A percentile compares a stretch with the other conserved stretches of the same genome.
Conservation (phyloP, 2,329 filamentous ascomycete genomes). For the Hypoxylon sp. region DNA sequence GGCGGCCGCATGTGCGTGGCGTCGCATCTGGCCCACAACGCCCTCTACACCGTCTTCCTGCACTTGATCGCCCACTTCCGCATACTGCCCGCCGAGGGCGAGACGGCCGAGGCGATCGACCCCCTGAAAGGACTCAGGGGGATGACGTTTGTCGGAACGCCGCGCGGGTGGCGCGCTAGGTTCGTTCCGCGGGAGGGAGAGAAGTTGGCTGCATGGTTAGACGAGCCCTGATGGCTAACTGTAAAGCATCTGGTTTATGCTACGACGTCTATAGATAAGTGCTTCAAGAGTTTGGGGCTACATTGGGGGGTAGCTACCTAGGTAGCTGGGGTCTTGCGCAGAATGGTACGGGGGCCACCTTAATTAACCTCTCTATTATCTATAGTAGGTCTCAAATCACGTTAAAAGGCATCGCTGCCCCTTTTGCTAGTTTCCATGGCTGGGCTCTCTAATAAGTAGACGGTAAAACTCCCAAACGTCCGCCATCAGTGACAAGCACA, state of each 20-base stretch:
- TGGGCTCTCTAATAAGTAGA: constrained; percentile 31
- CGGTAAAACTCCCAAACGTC: constrained; percentile 48
- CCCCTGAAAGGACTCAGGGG: constrained; percentile 23
- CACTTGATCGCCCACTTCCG: constrained; percentile 59
- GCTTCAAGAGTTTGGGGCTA: neutral
- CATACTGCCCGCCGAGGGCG: constrained; percentile 48
- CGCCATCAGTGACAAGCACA: constrained; percentile 62
- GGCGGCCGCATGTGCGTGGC: constrained; percentile 63
- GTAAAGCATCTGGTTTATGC: too few species aligned
- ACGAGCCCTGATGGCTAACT: constrained; percentile 13
- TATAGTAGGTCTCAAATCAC: neutral
- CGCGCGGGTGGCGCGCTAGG: constrained; percentile 24
- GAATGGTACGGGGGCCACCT: neutral
- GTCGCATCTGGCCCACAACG: constrained; percentile 60
- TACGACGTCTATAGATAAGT: neutral
- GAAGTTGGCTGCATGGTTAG: constrained; percentile 24
- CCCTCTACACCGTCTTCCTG: constrained; percentile 61
- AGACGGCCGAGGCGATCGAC: constrained; percentile 24
- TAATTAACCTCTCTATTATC: neutral
- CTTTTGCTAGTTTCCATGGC: neutral
- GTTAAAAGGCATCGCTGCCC: neutral
- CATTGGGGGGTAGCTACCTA: too few species aligned
- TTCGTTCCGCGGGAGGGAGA: constrained; percentile 25
- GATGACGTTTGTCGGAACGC: constrained; percentile 18
- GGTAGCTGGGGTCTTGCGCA: neutral